Conservation (phyloP, 805 yeast species). For the Lipomyces oligophaga region DNA sequence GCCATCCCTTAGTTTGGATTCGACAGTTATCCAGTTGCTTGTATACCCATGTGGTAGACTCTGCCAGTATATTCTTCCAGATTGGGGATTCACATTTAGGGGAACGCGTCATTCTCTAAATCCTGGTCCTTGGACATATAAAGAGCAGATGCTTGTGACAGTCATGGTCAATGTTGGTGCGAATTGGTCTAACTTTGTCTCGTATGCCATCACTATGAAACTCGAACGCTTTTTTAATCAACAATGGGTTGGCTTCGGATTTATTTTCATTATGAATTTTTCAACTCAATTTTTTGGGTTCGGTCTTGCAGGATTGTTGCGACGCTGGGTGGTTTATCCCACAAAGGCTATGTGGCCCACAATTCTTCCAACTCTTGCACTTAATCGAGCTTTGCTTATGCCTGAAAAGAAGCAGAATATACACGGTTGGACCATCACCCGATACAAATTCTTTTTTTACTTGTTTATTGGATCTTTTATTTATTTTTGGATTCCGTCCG, state of each 20-base stretch:
- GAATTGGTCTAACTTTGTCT: slow-evolving; percentile 14
- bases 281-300: slow-evolving; percentile 62
- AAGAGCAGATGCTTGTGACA: slow-evolving; percentile 65
- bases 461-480: slow-evolving; percentile 42
- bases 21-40: slow-evolving; percentile 61
- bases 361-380: slow-evolving; percentile 56
- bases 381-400: slow-evolving; percentile 37
- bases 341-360: slow-evolving; percentile 63
- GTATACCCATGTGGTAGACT: slow-evolving; percentile 50
- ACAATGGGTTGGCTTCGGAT: slow-evolving; percentile 39
- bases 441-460: slow-evolving; percentile 47
- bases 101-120: slow-evolving; percentile 47
- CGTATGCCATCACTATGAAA: slow-evolving; percentile 31
- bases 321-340: slow-evolving; percentile 53
- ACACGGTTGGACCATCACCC: slow-evolving; percentile 57
- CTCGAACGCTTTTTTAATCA: slow-evolving; percentile 43
- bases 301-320: slow-evolving; percentile 44
- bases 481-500: slow-evolving; percentile 61
- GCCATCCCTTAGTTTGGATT: slow-evolving; percentile 54
- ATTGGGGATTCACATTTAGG: slow-evolving; percentile 6
- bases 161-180: slow-evolving; percentile 36
- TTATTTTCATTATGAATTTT: slow-evolving; percentile 49
- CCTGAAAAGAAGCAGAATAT: slow-evolving; percentile 38
- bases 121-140: slow-evolving; percentile 62
- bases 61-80: slow-evolving; percentile 44